Evolutionary conservation across 2,329 filamentous ascomycete species (phyloP), one percentile per base, ranked within the genome.

Genomic region (Pestalotiopsis sp.): DNA sequence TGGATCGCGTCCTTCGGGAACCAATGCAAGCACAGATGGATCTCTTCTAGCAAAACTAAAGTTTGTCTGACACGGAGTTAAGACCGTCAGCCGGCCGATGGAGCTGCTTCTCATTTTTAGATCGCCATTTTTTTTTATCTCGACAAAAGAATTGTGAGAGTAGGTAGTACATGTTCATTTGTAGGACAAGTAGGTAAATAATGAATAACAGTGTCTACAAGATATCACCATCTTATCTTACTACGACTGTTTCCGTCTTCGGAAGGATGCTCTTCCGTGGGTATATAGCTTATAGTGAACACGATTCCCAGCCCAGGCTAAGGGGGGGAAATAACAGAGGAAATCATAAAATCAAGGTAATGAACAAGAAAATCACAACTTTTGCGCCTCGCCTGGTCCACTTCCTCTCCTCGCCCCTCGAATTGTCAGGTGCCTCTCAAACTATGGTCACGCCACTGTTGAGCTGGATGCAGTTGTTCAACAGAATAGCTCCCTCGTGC

Each of bases 401-500:
- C 31, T 9, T 36, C 31, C 31, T 6, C 31, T 36, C 31, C 31
- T 36, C 7, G 31, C 5, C 31, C 31, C 31, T 36, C 31, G 31
- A 9, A 11, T 36, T 2, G 31, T 36, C 31, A 36, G 6, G 5
- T 36, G 31, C 17, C 45, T 52, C 17, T 52, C 45, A 67, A 13
- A 67, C 58, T 64, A 74, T 66, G 58, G 68, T 73, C 45, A 65
- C 68, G 31, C 77, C 76, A 41, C 78, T 77, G 70, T 86, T 86
- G 23, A 86, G 78, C 70, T 89, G 85, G 72, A 97, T 93, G 78
- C 95, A 97, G 77, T 94, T 96, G 67, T 86, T 90, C 76, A 98
- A 80, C 70, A 97, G 82, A 25, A 89, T 91, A 39, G 92, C 92
- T 45, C 94, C 95, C 80, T 98, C 96, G 68, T 96, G 91, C 71